phyloP scores from a whole-genome alignment of 495 filamentous ascomycete genomes.

The Penicillium coprophilum region DNA sequence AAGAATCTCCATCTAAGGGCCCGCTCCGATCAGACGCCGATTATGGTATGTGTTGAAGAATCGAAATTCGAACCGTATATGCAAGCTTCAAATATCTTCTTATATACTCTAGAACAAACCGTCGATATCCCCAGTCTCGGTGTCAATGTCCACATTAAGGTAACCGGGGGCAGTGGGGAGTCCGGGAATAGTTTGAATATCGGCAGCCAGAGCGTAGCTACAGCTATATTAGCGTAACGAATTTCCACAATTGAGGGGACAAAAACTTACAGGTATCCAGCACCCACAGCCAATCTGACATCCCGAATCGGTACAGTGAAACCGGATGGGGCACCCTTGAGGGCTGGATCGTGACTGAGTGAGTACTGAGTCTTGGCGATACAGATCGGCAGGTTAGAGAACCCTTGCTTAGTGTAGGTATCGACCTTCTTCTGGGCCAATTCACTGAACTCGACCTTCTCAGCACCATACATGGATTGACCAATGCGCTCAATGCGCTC shows the following conservation, averaged over 20 bases:
- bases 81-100: conserved; percentile 12
- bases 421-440: conserved; percentile 94
- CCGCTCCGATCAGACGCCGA: conserved; percentile 22
- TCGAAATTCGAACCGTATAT: conserved; percentile 18
- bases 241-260: conserved; percentile 4
- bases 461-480: conserved; percentile 90
- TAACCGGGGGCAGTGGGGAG: conserved; percentile 95
- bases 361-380: conserved; percentile 98
- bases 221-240: conserved; percentile 15
- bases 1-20: conserved; percentile 21
- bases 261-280: conserved; percentile 75
- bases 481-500: conserved; percentile 91
- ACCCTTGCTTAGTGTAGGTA: conserved; percentile 88
- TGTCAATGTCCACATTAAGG: conserved; percentile 91
- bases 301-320: conserved; percentile 96
- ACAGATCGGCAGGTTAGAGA: conserved; percentile 89
- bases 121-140: conserved; percentile 92
- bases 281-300: conserved; percentile 89
- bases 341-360: conserved; percentile 84
- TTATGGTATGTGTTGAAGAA: conserved; percentile 28
- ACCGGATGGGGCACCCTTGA: conserved; percentile 95
- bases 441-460: conserved; percentile 88
- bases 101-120: conserved; percentile 72
- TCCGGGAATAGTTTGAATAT: conserved; percentile 97
- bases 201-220: conserved; percentile 89